Percentiles rank a stretch among this genome's conserved stretches.
Conservation (phyloP, 2,329 filamentous ascomycete species). For the Claviceps sp. region DNA sequence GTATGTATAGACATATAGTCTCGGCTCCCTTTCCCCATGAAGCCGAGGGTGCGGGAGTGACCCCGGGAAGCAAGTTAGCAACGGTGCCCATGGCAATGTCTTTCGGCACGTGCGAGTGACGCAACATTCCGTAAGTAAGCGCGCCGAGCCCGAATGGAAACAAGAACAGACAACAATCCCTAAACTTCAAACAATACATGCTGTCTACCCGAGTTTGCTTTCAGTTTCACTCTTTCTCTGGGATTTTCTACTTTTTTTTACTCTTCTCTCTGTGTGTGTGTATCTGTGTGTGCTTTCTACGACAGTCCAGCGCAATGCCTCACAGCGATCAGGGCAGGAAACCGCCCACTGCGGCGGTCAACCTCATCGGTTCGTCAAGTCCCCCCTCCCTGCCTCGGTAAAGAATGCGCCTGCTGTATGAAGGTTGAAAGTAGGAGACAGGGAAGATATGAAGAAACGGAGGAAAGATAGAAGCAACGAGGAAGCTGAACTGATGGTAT, state of each 20-base stretch:
- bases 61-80: too few species aligned
- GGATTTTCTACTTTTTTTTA: background rate
- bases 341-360: conserved; percentile 74
- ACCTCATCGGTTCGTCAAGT: conserved; percentile 62
- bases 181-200: too few species aligned
- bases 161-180: too few species aligned
- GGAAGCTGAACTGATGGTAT: background rate
- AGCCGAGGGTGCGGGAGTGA: too few species aligned
- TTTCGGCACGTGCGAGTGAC: background rate
- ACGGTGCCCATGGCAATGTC: too few species aligned
- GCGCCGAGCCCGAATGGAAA: too few species aligned
- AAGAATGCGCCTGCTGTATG: background rate
- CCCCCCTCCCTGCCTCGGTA: background rate
- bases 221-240: background rate
- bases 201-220: too few species aligned
- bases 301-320: conserved; percentile 17
- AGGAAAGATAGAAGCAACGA: background rate
- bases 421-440: too few species aligned
- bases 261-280: background rate
- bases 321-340: conserved; percentile 41
- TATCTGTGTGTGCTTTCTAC: background rate
- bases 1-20: too few species aligned
- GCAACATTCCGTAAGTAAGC: background rate
- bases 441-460: too few species aligned
- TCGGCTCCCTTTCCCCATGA: too few species aligned